phyloP scores from a whole-genome alignment of 352 stramenopile species.

The Pythium dissotocum region DNA sequence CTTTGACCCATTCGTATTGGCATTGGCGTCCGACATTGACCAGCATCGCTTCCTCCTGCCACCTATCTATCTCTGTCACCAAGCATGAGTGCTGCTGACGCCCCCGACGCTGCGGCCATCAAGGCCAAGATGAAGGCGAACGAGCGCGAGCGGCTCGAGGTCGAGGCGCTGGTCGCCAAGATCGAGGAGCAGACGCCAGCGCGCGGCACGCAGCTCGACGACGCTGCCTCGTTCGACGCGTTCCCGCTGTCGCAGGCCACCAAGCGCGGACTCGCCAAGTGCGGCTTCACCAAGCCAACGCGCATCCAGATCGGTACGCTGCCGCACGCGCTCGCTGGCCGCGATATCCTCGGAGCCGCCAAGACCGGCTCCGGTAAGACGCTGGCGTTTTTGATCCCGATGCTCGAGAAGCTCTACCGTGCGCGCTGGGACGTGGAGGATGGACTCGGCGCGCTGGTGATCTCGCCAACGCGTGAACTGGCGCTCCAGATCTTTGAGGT shows the following conservation, averaged over 20 bases:
- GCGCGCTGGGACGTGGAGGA: conserved; percentile 89
- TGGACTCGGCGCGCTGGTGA: conserved; percentile 95
- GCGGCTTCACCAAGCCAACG: conserved; percentile 85
- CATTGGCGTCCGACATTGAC: not conserved
- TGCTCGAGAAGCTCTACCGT: conserved; percentile 91
- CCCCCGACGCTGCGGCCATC: conserved; percentile 18
- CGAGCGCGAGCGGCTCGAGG: conserved; percentile 69
- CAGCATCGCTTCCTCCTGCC: not conserved
- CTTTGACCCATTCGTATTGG: not conserved
- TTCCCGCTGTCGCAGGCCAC: conserved; percentile 86
- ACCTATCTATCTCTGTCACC: not conserved
- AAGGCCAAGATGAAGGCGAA: conserved; percentile 67
- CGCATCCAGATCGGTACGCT: conserved; percentile 89
- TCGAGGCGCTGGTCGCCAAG: conserved; percentile 59
- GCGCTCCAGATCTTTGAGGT: conserved; percentile 99
- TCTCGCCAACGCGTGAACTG: conserved; percentile 98
- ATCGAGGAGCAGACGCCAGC: conserved; percentile 76
- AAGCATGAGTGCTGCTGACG: conserved; percentile 12
- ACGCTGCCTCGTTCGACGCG: conserved; percentile 77
- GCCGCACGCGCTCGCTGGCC: conserved; percentile 84
- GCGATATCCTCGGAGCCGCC: conserved; percentile 91
- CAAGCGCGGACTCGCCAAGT: conserved; percentile 65
- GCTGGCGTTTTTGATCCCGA: conserved; percentile 88
- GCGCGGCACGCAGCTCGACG: conserved; percentile 74
- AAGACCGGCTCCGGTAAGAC: conserved; percentile 96